phyloP scores from a whole-genome alignment of 768 basidiomycete genomes.

The Hirschioporus abietinus region DNA sequence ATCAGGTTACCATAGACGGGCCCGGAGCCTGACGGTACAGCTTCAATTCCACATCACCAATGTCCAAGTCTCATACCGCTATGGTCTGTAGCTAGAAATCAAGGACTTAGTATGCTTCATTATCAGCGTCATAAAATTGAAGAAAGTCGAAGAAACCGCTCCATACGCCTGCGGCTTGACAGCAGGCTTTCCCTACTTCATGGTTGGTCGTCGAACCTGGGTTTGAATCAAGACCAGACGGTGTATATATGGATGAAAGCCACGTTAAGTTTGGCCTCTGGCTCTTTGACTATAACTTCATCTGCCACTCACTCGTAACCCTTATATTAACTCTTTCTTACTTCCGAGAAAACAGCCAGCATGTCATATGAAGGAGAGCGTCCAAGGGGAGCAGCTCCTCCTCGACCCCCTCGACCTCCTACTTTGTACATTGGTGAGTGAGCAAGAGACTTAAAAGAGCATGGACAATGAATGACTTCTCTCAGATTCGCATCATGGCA shows the following conservation, averaged over 20 bases:
- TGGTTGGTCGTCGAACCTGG: no score
- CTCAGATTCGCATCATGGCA: not conserved
- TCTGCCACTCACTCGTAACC: not conserved
- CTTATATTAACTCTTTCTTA: not conserved
- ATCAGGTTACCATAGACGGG: no score
- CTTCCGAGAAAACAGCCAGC: not conserved
- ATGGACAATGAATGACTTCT: not conserved
- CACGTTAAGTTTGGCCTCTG: not conserved
- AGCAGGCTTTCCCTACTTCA: no score
- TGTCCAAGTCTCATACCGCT: no score
- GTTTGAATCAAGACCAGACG: not conserved
- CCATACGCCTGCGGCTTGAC: no score
- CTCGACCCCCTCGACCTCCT: not conserved
- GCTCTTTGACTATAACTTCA: not conserved
- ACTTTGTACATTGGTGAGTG: not conserved
- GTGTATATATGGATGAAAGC: not conserved
- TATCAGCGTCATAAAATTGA: no score
- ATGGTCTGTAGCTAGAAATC: no score
- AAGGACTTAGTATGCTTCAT: no score
- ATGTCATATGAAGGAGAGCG: not conserved
- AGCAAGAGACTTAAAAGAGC: not conserved
- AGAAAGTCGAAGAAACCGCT: no score
- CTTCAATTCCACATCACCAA: no score
- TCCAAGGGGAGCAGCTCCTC: not conserved
- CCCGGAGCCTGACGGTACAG: no score